Evolutionary conservation across 169 alveolate genomes (phyloP), one percentile per base, ranked within the genome.

Genomic region (Toxoplasma gondii): DNA sequence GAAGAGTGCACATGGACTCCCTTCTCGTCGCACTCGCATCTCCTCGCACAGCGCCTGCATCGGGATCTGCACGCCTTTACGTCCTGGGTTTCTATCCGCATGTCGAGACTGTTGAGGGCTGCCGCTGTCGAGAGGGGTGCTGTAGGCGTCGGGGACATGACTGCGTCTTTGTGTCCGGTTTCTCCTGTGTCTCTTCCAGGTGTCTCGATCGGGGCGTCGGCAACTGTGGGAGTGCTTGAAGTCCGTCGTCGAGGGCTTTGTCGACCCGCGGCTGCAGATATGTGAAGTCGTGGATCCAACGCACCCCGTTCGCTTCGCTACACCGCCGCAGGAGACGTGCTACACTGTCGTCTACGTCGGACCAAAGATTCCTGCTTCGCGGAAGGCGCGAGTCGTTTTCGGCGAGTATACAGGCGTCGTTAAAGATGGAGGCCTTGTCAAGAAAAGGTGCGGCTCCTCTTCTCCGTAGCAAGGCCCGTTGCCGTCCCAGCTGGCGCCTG

Each of bases 371-470:
- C 95, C 96, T 58, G 94, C 92, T 96, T 45, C 92, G 36, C 84
- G 45, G 24, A 74, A 84, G 38, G 64, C 88, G 64, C 90, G 93
- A 53, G 97, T 97, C 31, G 94, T 97, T 17, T 97, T 97, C 92
- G 98, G 98, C 44, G 98, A 97, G 67, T 97, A 97, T 94, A 97
- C 98, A 19, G 98, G 98, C 83, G 95, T 94, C 69, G 98, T 97
- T 43, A 96, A 97, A 81, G 96, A 96, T 41, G 97, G 97, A 54
- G 96, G 94, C 69, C 86, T n/a, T 16, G 86, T 78, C 44, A 78
- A 78, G 29, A 78, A 38, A 38, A 17, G 45, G 86, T 78, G 74
- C 9, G 74, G 58, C 58, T 49, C 58, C 58, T 49, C 58, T 4
- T 12, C 4, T 49, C 58, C 22, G 58, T 12, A n/a, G n/a, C n/a